Evolutionary conservation across 2,329 filamentous ascomycete species (phyloP), one percentile per base, ranked within the genome.

Genomic region (Ophiostoma australiae): DNA sequence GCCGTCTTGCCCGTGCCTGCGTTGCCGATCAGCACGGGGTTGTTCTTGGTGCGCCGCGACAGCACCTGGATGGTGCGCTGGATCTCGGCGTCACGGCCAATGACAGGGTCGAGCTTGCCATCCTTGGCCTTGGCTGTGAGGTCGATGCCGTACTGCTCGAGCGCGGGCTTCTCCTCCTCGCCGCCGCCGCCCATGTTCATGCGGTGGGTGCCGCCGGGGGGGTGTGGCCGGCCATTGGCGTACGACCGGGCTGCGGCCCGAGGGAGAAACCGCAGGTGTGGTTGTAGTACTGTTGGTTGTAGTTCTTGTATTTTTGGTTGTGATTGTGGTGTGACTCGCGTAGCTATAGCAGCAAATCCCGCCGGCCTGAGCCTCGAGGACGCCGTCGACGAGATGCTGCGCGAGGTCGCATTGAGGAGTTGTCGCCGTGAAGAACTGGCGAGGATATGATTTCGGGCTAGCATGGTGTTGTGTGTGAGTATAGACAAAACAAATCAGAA

Each of bases 1-100:
- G 94, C 94, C 6, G 94, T 98, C 82, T 98, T 98, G 73, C 94
- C 94, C 0, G 93, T 97, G 75, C 94, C 94, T 10, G 93, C 92
- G 67, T 89, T 90, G 73, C 94, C 94, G 72, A 97, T 97, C n/a
- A 97, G 82, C 0, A 97, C 94, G 0, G 94, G 94, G 75, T 97
- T 97, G 77, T 97, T 98, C 80, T 98, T 98, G 8, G 95, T 98
- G 73, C 95, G 86, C 74, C 95, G 85, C 20, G 94, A 97, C 1
- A 99, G 82, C 13, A 99, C 91, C 77, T 98, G 95, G 72, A 98
- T 97, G 0, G 94, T 97, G 68, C 95, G 86, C 77, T 97, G 92
- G 69, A 98, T 97, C 79, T 97, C 95, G 5, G 87, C 84, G 76
- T 97, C 94, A 79, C 95, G 87, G 27, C 95, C 95, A 77, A 99